A percentile compares a stretch with the other conserved stretches of the same genome.
These are phyloP conservation scores for Aspergillus sp. DNA, from an alignment of 2,329 filamentous ascomycete genomes.

Conservation along the genomic window DNA sequence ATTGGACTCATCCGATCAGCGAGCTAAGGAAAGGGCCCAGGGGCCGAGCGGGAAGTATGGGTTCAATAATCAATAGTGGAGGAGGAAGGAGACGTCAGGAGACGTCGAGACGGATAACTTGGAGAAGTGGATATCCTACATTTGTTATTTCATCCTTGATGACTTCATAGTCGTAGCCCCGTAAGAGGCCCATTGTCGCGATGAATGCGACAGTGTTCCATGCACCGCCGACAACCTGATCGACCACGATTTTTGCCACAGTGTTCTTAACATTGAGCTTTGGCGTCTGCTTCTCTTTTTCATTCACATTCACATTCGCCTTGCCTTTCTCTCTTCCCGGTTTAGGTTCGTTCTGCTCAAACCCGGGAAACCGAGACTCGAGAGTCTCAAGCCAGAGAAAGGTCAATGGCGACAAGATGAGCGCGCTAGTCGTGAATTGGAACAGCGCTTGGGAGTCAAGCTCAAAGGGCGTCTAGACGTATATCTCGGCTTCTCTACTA, in stretches of 20 bases:
- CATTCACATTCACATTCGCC: constrained; percentile 9
- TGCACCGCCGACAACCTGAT: constrained; percentile 58
- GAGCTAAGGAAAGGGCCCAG: background rate
- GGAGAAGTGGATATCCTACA: constrained; percentile 20
- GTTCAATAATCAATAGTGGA: background rate
- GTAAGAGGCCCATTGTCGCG: constrained; percentile 52
- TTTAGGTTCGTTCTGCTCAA: background rate
- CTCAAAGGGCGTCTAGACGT: constrained; percentile 40
- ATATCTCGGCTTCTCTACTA: background rate
- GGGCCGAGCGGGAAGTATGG: background rate
- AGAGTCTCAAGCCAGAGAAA: constrained; percentile 60
- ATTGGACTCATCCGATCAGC: background rate
- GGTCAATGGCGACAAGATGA: constrained; percentile 58
- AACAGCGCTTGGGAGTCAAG: constrained; percentile 52
- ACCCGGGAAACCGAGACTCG: constrained; percentile 55
- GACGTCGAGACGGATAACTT: background rate
- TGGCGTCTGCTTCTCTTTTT: constrained; percentile 13
- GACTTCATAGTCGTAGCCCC: constrained; percentile 33
- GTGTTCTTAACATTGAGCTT: constrained; percentile 33
- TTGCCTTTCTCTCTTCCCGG: background rate
- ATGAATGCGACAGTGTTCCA: constrained; percentile 60
- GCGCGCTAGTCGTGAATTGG: constrained; percentile 55
- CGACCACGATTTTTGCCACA: constrained; percentile 57
- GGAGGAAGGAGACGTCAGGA: background rate
- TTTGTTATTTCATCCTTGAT: constrained; percentile 35